Base-by-base conservation (phyloP, 768 basidiomycete species). In the Termitomyces sp. region DNA sequence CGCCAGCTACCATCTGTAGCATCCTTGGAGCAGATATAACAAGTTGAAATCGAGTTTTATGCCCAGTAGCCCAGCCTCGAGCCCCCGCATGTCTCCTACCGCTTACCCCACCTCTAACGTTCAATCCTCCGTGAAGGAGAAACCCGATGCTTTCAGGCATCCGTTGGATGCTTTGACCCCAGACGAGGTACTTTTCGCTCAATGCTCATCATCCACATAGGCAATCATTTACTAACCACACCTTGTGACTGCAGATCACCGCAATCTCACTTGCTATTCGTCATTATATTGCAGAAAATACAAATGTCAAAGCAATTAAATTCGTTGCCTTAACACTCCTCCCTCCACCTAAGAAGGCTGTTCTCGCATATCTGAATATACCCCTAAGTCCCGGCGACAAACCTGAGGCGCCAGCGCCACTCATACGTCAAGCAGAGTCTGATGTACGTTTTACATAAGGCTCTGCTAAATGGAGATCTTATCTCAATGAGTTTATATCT, bases 291-390 rank as follows among this genome's bases (percentile, higher is more conserved):
- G 72, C 76, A 32, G 70, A 71, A 35, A 72, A 77, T 46, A 81
- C 80, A 42, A 76, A 85, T 56, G 78, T 83, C 12, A 88, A 85
- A 61, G 88, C 86, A 0, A 72, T 90, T 62, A 86, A 86, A 64
- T 92, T 92, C 70, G 80, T 91, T 40, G 82, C 82, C 3, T 82
- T 80, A 56, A 74, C 71, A 57, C 78, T 91, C 5, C 73, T 91
- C 25, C 85, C 83, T 12, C 83, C 91, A 1, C 85, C 87, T 0
- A 92, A 94, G 76, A 81, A 76, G 58, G 79, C 76, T 14, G 92
- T 94, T 21, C 82, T 95, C 43, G 86, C 91, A 2, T 79, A 77
- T 57, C 82, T 95, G 34, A 11, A 11, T 11, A 34, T 34, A 9
- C 11, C 34, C 34, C 3, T 12, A 34, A 34, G 34, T 34, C 11